phyloP scores from a whole-genome alignment of 2,329 filamentous ascomycete species.

The Alternaria sp. region DNA sequence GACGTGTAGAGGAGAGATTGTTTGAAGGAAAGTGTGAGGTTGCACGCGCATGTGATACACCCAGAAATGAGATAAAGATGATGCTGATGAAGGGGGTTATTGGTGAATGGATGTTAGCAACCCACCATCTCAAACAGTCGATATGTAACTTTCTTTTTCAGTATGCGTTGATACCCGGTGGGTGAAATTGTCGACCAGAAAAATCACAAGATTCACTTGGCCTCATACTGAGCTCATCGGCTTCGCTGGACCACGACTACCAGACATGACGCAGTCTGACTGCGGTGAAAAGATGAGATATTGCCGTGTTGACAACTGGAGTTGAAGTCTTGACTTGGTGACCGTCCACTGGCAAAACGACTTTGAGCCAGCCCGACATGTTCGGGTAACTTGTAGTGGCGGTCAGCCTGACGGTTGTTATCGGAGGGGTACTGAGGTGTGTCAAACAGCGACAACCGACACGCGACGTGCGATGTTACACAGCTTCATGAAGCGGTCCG shows the following conservation, averaged over 20 bases:
- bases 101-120: background rate
- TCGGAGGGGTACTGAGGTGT: background rate
- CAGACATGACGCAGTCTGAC: background rate
- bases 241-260: background rate
- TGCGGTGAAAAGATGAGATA: background rate
- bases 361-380: background rate
- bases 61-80: too few species aligned
- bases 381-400: background rate
- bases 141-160: background rate
- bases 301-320: background rate
- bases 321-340: background rate
- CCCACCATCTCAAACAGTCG: background rate
- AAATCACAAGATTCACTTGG: fast-evolving
- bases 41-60: too few species aligned
- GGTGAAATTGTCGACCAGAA: background rate
- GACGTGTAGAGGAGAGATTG: too few species aligned
- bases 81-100: too few species aligned
- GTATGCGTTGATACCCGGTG: background rate
- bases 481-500: conserved; percentile 1
- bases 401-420: background rate
- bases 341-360: background rate
- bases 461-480: background rate
- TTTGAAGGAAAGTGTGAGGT: too few species aligned
- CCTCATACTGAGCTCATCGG: background rate
- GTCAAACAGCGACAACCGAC: background rate